These are phyloP conservation scores for Penicillium brevicompactum DNA, from an alignment of 2,329 filamentous ascomycete species.

Conservation along the genomic window DNA sequence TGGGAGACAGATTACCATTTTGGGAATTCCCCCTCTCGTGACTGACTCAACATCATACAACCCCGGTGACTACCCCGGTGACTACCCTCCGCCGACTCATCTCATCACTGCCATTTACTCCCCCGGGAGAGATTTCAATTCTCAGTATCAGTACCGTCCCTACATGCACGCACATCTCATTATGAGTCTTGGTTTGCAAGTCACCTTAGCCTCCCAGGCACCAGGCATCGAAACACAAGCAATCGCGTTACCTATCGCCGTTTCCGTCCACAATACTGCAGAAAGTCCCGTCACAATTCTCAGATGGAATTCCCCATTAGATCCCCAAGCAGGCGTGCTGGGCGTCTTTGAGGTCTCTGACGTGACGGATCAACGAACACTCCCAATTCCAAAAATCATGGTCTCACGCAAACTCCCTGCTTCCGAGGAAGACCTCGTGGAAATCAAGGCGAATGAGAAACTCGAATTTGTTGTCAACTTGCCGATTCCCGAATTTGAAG, in stretches of 20 bases:
- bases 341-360: slow-evolving; percentile 35
- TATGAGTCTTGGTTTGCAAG: slow-evolving; percentile 18
- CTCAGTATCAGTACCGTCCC: no score
- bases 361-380: slow-evolving; percentile 15
- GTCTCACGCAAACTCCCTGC: slow-evolving; percentile 38
- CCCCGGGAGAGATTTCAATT: not conserved
- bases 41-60: not conserved
- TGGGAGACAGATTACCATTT: not conserved
- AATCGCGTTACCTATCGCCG: slow-evolving; percentile 26
- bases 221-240: slow-evolving; percentile 17
- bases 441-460: slow-evolving; percentile 29
- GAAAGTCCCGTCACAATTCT: slow-evolving; percentile 35
- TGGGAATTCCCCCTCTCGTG: not conserved
- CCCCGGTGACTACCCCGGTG: not conserved
- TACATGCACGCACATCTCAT: not conserved
- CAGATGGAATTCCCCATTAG: slow-evolving; percentile 42
- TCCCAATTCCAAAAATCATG: slow-evolving; percentile 34
- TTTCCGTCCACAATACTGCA: slow-evolving; percentile 32
- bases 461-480: slow-evolving; percentile 28
- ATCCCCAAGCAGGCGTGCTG: slow-evolving; percentile 33
- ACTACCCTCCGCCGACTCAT: not conserved
- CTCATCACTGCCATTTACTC: not conserved
- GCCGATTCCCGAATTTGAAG: slow-evolving; percentile 27
- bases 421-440: slow-evolving; percentile 30
- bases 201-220: slow-evolving; percentile 19